These are phyloP conservation scores for Fragaria vesca DNA, from an alignment of 306 rosid genomes.

Conservation along the genomic window DNA sequence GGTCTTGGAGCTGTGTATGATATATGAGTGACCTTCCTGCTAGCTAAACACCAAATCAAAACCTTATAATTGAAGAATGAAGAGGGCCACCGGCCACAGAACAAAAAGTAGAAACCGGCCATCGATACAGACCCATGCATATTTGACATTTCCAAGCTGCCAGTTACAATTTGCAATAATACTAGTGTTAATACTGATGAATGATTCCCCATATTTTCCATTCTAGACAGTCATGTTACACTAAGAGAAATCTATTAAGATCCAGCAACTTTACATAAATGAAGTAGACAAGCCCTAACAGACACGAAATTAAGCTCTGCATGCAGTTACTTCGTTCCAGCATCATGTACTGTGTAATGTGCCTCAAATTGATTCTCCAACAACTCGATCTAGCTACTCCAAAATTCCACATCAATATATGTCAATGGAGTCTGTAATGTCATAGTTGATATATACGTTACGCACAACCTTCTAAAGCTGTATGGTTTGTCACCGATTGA, in stretches of 20 bases:
- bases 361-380: conserved; percentile 3
- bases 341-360: neutral
- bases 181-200: too few relatives aligned
- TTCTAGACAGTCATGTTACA: neutral
- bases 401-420: neutral
- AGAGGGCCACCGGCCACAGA: neutral
- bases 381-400: conserved; percentile 1
- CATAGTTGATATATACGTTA: too few relatives aligned
- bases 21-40: neutral
- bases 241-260: neutral
- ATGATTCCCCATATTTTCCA: neutral
- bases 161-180: too few relatives aligned
- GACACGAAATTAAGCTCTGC: neutral
- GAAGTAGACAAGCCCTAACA: neutral
- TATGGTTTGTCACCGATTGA: too few relatives aligned
- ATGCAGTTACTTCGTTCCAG: neutral
- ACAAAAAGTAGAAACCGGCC: neutral
- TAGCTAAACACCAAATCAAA: neutral
- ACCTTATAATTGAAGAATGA: neutral
- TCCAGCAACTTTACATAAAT: neutral
- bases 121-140: neutral
- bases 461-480: too few relatives aligned
- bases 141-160: neutral
- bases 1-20: neutral
- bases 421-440: neutral